These are phyloP conservation scores for Peronospora farinosa DNA, from an alignment of 352 stramenopile species.

Conservation along the genomic window DNA sequence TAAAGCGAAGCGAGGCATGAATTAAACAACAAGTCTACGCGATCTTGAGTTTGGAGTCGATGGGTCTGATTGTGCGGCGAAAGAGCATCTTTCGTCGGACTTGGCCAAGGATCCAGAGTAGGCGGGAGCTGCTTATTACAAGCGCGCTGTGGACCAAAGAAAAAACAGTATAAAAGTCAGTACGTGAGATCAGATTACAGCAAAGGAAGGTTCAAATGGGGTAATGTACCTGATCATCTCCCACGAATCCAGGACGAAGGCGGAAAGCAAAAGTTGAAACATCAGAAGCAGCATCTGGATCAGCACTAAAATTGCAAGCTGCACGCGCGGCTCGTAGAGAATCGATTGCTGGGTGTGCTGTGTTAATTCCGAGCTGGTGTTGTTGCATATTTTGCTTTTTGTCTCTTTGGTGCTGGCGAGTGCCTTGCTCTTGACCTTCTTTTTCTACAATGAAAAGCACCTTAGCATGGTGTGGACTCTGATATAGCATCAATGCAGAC, in stretches of 20 bases:
- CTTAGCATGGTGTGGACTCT: slow-evolving; percentile 1
- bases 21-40: slow-evolving; percentile 11
- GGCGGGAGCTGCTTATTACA: slow-evolving; percentile 41
- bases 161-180: background rate
- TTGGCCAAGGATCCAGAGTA: slow-evolving; percentile 37
- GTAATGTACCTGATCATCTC: slow-evolving; percentile 35
- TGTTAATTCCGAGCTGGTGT: background rate
- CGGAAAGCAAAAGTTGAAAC: slow-evolving; percentile 22
- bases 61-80: slow-evolving; percentile 1
- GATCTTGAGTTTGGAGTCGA: slow-evolving; percentile 9
- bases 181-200: background rate
- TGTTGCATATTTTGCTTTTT: background rate
- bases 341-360: slow-evolving; percentile 2
- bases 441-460: slow-evolving; percentile 15
- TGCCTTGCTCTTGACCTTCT: slow-evolving; percentile 20
- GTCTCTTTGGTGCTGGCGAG: slow-evolving; percentile 2
- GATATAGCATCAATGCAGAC: background rate
- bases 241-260: slow-evolving; percentile 30
- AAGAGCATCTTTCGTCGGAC: slow-evolving; percentile 24
- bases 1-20: background rate
- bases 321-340: slow-evolving; percentile 20
- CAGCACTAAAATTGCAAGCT: slow-evolving; percentile 24
- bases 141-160: slow-evolving; percentile 22
- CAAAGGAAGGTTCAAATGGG: background rate
- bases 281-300: slow-evolving; percentile 32